Base-by-base conservation (phyloP, 257 asterid genomes). In the Plantago ovata region DNA sequence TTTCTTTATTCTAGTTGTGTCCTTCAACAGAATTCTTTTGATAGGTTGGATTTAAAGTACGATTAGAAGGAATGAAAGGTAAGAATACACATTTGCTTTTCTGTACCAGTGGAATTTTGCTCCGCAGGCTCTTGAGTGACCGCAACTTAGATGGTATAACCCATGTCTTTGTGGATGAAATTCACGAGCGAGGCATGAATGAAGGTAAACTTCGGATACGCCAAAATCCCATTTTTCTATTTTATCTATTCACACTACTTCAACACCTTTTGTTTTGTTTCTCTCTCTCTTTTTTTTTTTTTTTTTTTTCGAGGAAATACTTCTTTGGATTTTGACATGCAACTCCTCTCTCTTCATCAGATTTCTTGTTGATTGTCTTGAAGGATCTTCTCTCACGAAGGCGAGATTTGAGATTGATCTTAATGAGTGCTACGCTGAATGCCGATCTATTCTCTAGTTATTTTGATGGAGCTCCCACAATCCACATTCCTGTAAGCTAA, bases 161-260 rank as follows among this genome's bases (percentile, higher is more conserved):
- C 56, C 97, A 93, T 77, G 89, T 89, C 56, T 86, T 93, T 65
- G 96, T 93, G 61, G 98, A 93, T 82, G 98, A 93, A 69, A 93
- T 93, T 73, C 98, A 93, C 39, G 98, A 93, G 78, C 84, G 98
- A 38, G 98, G 98, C 76, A 93, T 93, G 97, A 93, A 93, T 82
- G 98, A 93, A 93, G 98, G 98, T 93, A 67, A 69, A 38, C 63
- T 24, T 46, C n/a, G 19, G 55, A 60, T 46, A 21, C 11, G 20
- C 8, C 56, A 38, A 22, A 38, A 57, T 39, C 56, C 43, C 43
- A 60, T 59, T 28, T 28, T 62, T 61, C 28, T 47, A 43, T 51
- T 64, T 16, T 61, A 57, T 36, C 57, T 65, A 59, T 67, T 24
- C 24, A 45, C 54, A 43, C 38, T 54, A 48, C 51, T 36, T 61